Conservation (phyloP, 2,329 filamentous ascomycete genomes). For the Alternaria viburni region DNA sequence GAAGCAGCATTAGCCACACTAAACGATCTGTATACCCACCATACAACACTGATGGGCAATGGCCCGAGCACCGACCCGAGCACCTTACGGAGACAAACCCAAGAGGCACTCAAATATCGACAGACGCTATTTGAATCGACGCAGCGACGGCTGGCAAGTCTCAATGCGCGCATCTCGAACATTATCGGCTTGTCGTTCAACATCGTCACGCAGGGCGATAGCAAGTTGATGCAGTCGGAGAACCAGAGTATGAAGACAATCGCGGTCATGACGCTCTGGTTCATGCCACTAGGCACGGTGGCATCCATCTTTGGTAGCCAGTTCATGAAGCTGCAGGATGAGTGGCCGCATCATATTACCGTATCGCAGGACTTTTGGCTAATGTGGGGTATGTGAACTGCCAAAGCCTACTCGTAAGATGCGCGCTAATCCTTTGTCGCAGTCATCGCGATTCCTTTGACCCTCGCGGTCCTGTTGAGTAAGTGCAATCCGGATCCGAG, state of each 20-base stretch:
- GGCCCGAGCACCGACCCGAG: slow-evolving; percentile 8
- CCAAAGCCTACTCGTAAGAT: background rate
- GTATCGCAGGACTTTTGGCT: slow-evolving; percentile 42
- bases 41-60: slow-evolving; percentile 10
- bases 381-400: slow-evolving; percentile 22
- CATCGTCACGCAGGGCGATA: slow-evolving; percentile 50
- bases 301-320: slow-evolving; percentile 40
- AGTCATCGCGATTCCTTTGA: slow-evolving; percentile 33
- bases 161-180: slow-evolving; percentile 48
- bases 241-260: slow-evolving; percentile 55
- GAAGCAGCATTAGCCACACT: slow-evolving; percentile 38
- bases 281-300: slow-evolving; percentile 50
- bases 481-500: background rate
- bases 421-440: background rate
- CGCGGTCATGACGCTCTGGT: slow-evolving; percentile 52
- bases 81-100: slow-evolving; percentile 14
- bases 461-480: slow-evolving; percentile 20
- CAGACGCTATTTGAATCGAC: slow-evolving; percentile 44
- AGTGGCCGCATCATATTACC: slow-evolving; percentile 22
- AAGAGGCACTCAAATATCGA: slow-evolving; percentile 37
- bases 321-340: slow-evolving; percentile 33
- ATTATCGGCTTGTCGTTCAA: slow-evolving; percentile 51
- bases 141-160: slow-evolving; percentile 40
- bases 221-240: slow-evolving; percentile 45
- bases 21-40: slow-evolving; percentile 30